phyloP scores from a whole-genome alignment of 805 yeast genomes.

The Wickerhamomyces strasburgensis region DNA sequence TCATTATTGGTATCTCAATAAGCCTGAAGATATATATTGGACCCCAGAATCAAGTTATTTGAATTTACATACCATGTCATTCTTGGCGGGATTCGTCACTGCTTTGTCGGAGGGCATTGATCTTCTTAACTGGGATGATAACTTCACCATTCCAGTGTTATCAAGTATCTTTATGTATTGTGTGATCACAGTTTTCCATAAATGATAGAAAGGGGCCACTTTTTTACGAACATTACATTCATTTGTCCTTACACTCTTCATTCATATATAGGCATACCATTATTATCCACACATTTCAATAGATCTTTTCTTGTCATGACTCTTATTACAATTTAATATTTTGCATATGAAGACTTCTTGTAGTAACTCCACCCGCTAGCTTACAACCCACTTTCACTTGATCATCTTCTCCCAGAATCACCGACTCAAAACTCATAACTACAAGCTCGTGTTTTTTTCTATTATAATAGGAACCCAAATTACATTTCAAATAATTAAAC shows the following conservation, averaged over 20 bases:
- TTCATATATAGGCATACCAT: neutral
- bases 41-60: slow-evolving; percentile 53
- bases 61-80: slow-evolving; percentile 46
- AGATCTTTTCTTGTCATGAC: no score
- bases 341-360: no score
- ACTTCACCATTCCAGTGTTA: slow-evolving; percentile 87
- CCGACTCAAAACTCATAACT: no score
- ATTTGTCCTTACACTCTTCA: neutral
- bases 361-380: no score
- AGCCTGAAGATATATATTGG: slow-evolving; percentile 62
- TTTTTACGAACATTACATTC: no score
- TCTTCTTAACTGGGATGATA: slow-evolving; percentile 77
- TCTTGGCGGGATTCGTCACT: slow-evolving; percentile 74
- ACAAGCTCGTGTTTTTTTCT: no score
- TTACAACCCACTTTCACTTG: no score
- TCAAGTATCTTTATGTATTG: slow-evolving; percentile 62
- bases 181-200: slow-evolving; percentile 35
- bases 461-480: no score
- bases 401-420: no score
- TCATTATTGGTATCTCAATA: slow-evolving; percentile 45
- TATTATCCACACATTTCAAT: no score
- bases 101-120: slow-evolving; percentile 84
- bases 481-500: no score
- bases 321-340: no score
- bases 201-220: slow-evolving; percentile 5